Base-by-base conservation (phyloP, 2,329 filamentous ascomycete species). In the Fusarium poae region DNA sequence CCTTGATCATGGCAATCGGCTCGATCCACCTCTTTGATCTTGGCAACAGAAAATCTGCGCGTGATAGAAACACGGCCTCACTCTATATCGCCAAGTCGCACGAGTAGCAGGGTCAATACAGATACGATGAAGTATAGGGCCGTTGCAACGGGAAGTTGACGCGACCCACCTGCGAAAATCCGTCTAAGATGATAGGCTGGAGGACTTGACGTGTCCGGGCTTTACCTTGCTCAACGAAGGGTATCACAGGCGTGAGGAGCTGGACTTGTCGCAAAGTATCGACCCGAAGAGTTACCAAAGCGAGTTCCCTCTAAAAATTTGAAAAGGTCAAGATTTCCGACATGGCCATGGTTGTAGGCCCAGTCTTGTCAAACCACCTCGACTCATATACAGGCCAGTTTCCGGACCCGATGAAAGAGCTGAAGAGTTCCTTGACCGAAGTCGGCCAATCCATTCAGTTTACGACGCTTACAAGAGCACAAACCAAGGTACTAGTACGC, bases 111-210 rank as follows among this genome's bases (percentile, higher is more conserved):
- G 11, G 11, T 4, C 15, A 11, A 29, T 42, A 11, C 7, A 49
- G 20, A 30, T 27, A 35, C 4, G 18, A 37, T 20, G 25, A 50
- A 37, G 32, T 18, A 23, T 11, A 20, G 23, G 23, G 11, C 20
- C 18, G 23, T 40, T 40, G 23, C 25, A 27, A 39, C 35, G 20
- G 34, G 21, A 43, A 25, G 23, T 15, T 18, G 16, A 16, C n/a
- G n/a, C 20, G 48, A 51, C 48, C 44, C 53, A 56, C 53, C 53
- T 20, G 3, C 15, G 29, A 3, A n/a, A 53, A 57, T 57, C 55
- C 55, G 55, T 57, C 48, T 57, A 53, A 57, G 55, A 35, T 57
- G 55, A 57, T 57, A 43, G 55, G 55, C 37, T 30, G 18, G 23
- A 46, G 32, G 45, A 29, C 23, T 13, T 27, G n/a, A 18, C 23